phyloP scores from a whole-genome alignment of 2,329 filamentous ascomycete species.

The Alternaria consortialis region DNA sequence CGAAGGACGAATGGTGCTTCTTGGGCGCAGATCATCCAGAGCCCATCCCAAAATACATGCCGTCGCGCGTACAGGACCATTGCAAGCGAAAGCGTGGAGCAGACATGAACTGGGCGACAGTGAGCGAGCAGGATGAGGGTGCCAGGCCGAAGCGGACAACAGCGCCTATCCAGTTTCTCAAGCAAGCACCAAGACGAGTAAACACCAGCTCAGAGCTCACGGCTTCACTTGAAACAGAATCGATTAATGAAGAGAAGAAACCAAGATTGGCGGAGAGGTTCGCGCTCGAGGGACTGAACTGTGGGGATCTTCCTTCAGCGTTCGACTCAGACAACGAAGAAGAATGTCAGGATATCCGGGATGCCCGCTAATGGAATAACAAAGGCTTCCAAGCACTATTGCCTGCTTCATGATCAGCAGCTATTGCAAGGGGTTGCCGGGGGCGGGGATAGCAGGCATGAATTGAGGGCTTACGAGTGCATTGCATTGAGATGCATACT shows the following conservation, averaged over 20 bases:
- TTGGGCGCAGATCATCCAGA: conserved; percentile 27
- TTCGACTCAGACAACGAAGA: conserved; percentile 38
- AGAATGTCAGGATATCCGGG: conserved; percentile 7
- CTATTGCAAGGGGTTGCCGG: neutral
- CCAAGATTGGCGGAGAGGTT: conserved; percentile 12
- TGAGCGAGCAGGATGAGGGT: neutral
- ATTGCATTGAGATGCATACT: neutral
- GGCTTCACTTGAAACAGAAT: conserved; percentile 14
- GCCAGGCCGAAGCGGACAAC: conserved; percentile 11
- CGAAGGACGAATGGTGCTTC: conserved; percentile 29
- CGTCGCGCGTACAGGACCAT: conserved; percentile 1
- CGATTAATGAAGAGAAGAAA: conserved; percentile 8
- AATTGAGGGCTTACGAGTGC: neutral
- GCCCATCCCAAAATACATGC: neutral
- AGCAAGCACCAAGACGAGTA: conserved; percentile 24
- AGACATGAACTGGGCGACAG: conserved; percentile 2
- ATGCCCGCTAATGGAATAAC: neutral
- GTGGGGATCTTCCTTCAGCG: conserved; percentile 31
- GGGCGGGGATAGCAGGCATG: neutral
- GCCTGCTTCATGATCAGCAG: neutral
- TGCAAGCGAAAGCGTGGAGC: conserved; percentile 17
- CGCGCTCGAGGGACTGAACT: conserved; percentile 17
- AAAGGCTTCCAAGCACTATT: neutral
- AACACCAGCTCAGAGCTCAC: conserved; percentile 33
- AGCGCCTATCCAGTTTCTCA: conserved; percentile 21